Conservation (phyloP, 176 grass and related monocot species). For the Calamus simplicifolius region DNA sequence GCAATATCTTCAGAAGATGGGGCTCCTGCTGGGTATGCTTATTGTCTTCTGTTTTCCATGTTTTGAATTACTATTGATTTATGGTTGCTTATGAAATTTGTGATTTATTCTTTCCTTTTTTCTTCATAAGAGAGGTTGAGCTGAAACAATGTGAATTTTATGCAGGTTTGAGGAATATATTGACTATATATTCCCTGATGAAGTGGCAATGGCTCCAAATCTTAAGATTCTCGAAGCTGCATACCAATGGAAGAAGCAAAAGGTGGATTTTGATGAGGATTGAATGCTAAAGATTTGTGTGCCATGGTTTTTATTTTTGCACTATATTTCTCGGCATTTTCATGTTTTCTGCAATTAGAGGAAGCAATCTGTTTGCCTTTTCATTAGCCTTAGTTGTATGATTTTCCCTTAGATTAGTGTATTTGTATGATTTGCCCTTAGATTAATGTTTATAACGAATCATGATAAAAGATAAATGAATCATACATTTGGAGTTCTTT, state of each 20-base stretch:
- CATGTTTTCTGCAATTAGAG: too few species aligned
- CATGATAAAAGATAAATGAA: too few species aligned
- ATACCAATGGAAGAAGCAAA: slow-evolving; percentile 91
- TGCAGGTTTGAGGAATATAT: slow-evolving; percentile 87
- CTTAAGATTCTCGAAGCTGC: slow-evolving; percentile 78
- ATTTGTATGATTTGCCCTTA: too few species aligned
- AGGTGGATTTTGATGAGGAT: slow-evolving; percentile 44
- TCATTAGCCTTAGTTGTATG: too few species aligned
- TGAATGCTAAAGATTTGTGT: background rate
- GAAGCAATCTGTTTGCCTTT: too few species aligned
- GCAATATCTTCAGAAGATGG: slow-evolving; percentile 64
- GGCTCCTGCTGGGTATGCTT: slow-evolving; percentile 56
- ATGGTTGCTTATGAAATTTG: too few species aligned
- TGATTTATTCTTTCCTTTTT: background rate
- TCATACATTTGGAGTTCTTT: too few species aligned
- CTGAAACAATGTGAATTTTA: slow-evolving; percentile 25
- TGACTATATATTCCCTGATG: slow-evolving; percentile 87
- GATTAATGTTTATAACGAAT: too few species aligned
- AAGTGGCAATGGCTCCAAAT: slow-evolving; percentile 66
- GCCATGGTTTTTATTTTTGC: too few species aligned
- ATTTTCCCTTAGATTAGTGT: too few species aligned
- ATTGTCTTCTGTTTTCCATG: slow-evolving; percentile 5
- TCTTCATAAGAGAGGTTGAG: background rate
- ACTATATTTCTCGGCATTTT: too few species aligned
- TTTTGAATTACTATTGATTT: slow-evolving; percentile 6